Evolutionary conservation across 148 eudicot species (phyloP).

Genomic region (Suaeda aralocaspica): DNA sequence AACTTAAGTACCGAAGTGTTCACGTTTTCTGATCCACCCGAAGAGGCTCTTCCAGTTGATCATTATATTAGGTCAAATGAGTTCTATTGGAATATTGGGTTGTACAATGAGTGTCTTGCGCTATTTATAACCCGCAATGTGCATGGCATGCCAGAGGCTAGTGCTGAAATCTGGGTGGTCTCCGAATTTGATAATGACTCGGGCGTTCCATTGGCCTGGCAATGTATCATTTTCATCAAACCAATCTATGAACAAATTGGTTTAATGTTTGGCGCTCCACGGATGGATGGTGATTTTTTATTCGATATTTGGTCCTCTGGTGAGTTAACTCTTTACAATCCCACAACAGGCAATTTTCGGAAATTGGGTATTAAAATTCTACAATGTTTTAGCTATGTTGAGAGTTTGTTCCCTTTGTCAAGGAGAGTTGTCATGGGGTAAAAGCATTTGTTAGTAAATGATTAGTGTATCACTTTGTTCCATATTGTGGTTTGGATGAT

Average conservation of each 20-base stretch:
- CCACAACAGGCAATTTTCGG: neutral
- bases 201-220: neutral
- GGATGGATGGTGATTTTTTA: neutral
- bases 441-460: too few relatives aligned
- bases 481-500: too few relatives aligned
- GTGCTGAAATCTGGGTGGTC: neutral
- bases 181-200: neutral
- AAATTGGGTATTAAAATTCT: neutral
- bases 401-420: neutral
- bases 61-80: neutral
- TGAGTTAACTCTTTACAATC: neutral
- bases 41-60: neutral
- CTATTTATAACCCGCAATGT: neutral
- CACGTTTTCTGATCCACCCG: neutral
- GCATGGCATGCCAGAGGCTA: neutral
- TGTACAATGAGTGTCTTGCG: neutral
- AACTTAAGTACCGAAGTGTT: neutral
- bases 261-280: neutral
- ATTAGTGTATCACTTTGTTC: too few relatives aligned
- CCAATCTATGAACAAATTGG: neutral
- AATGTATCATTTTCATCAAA: neutral
- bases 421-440: neutral
- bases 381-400: neutral
- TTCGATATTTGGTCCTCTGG: too few relatives aligned
- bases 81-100: neutral